Conservation (phyloP, 768 basidiomycete species). For the Leucogyrophana mollusca region DNA sequence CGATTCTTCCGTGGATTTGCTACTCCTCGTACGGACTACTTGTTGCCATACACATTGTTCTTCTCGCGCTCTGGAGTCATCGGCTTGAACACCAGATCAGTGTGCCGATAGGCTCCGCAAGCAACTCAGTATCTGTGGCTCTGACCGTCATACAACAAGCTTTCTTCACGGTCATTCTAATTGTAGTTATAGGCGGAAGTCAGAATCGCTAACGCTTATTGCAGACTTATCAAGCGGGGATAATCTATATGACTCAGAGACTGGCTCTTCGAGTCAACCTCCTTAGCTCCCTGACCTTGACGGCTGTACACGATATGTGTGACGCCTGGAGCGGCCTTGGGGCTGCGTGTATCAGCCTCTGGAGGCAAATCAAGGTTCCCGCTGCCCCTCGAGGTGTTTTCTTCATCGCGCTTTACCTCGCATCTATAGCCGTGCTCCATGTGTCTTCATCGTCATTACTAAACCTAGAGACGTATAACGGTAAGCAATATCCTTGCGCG, state of each 20-base stretch:
- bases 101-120: background rate
- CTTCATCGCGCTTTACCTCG: slow-evolving; percentile 8
- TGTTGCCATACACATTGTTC: slow-evolving; percentile 4
- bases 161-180: background rate
- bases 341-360: slow-evolving; percentile 5
- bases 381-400: slow-evolving; percentile 6
- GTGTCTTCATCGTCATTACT: slow-evolving; percentile 9
- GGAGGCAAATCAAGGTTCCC: slow-evolving; percentile 5
- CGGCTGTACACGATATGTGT: slow-evolving; percentile 9
- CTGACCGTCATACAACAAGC: background rate
- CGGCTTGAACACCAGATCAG: background rate
- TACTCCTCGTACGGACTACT: background rate
- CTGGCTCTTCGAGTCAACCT: slow-evolving; percentile 7
- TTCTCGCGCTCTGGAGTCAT: background rate
- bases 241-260: slow-evolving; percentile 10
- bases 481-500: background rate
- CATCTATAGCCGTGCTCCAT: slow-evolving; percentile 8
- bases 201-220: background rate
- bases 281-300: slow-evolving; percentile 6
- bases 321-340: slow-evolving; percentile 11
- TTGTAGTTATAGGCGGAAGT: background rate
- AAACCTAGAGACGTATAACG: background rate
- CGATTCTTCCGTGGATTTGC: too few species aligned
- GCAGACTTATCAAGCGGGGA: background rate
- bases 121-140: background rate